phyloP scores from a whole-genome alignment of 345 rosid genomes.

The Ceriops tagal region DNA sequence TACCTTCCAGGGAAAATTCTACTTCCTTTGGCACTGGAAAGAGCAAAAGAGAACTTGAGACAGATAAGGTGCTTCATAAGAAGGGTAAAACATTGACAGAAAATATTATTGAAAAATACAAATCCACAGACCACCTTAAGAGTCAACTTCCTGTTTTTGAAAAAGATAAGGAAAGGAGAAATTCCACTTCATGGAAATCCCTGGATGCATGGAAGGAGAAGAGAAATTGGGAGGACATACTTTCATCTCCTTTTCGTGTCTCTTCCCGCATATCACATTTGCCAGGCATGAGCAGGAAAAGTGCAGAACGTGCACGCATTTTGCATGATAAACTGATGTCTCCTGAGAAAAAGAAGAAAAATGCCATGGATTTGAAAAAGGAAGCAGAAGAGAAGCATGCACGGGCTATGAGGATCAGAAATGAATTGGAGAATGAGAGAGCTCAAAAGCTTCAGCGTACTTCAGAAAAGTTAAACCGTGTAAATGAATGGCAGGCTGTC shows the following conservation, averaged over 20 bases:
- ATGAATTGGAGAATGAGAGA: conserved; percentile 69
- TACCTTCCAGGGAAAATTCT: conserved; percentile 35
- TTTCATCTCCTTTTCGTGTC: conserved; percentile 55
- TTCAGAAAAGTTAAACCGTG: conserved; percentile 65
- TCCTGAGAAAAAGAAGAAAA: conserved; percentile 77
- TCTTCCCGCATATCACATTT: conserved; percentile 62
- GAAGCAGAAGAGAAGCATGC: conserved; percentile 81
- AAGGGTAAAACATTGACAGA: conserved; percentile 43
- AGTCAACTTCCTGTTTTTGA: conserved; percentile 38
- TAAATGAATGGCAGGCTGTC: conserved; percentile 78
- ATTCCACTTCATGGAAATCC: conserved; percentile 48
- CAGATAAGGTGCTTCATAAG: conserved; percentile 37
- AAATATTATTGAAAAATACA: conserved; percentile 36
- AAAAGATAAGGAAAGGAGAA: conserved; percentile 58
- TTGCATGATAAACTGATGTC: conserved; percentile 70
- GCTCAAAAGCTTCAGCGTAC: conserved; percentile 74
- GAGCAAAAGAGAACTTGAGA: conserved; percentile 49
- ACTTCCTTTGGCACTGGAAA: conserved; percentile 36
- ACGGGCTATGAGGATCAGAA: conserved; percentile 68
- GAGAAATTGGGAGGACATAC: conserved; percentile 75
- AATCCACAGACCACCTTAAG: conserved; percentile 35
- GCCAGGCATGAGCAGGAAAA: conserved; percentile 62
- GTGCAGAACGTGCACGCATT: conserved; percentile 63
- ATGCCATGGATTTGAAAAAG: conserved; percentile 57
- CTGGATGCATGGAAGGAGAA: conserved; percentile 84